Conservation (phyloP, 768 basidiomycete genomes). For the Xerocomellus amylosporus region DNA sequence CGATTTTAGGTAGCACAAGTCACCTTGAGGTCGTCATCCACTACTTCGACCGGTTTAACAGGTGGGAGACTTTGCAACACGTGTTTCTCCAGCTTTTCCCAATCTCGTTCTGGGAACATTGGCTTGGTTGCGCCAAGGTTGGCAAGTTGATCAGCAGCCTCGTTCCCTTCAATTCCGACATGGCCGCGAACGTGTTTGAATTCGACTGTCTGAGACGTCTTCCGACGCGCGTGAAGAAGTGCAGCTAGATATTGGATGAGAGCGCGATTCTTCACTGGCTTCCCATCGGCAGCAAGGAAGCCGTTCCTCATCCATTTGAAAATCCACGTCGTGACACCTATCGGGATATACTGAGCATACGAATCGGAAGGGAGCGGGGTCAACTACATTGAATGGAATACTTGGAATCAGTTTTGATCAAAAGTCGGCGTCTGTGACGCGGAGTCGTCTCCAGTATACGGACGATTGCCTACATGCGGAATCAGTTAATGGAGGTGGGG, state of each 20-base stretch:
- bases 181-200: slow-evolving; percentile 81
- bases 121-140: slow-evolving; percentile 50
- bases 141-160: slow-evolving; percentile 78
- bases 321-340: slow-evolving; percentile 71
- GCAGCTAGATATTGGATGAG: slow-evolving; percentile 70
- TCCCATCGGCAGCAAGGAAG: slow-evolving; percentile 47
- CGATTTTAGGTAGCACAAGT: slow-evolving; percentile 1
- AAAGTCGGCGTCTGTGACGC: slow-evolving; percentile 47
- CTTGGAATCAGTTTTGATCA: slow-evolving; percentile 83
- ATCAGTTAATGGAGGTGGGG: background rate
- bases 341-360: slow-evolving; percentile 4
- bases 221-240: slow-evolving; percentile 53
- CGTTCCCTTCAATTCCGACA: slow-evolving; percentile 75
- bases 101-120: slow-evolving; percentile 52
- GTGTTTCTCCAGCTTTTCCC: slow-evolving; percentile 38
- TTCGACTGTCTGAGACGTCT: slow-evolving; percentile 51
- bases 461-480: slow-evolving; percentile 72
- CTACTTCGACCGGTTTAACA: background rate
- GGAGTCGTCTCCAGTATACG: slow-evolving; percentile 77
- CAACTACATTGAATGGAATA: slow-evolving; percentile 75
- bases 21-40: slow-evolving; percentile 20
- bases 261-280: slow-evolving; percentile 66
- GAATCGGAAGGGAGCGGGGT: background rate
- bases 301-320: slow-evolving; percentile 58
- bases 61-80: slow-evolving; percentile 12